Base-by-base conservation (phyloP, 768 basidiomycete genomes). In the Suillus placidus region DNA sequence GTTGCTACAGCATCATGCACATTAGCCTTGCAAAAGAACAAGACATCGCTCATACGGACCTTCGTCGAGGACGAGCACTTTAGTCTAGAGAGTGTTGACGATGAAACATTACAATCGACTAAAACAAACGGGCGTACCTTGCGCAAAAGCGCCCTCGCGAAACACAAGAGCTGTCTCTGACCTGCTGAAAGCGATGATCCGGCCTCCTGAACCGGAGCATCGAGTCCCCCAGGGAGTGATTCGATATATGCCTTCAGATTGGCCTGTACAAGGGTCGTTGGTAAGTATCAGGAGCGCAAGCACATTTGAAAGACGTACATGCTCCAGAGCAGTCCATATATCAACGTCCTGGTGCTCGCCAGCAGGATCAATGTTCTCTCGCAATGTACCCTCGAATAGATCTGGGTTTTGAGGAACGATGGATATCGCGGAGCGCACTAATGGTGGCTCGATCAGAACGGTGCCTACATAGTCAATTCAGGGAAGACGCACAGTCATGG, bases 61-160 rank as follows among this genome's bases (percentile, higher is more conserved):
- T 86, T 98, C 96, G 72, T 97, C 96, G n/a, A 98, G 81, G 1
- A 97, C 93, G 7, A 98, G 81, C 43, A 97, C 90, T 77, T 90
- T 95, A 20, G 92, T 88, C 87, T 91, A 65, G 61, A 40, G 40
- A 56, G 52, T 13, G 12, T 49, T 7, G 1, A 2, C 16, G 1
- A 12, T n/a, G 30, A 18, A 26, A 52, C 7, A 34, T 66, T n/a
- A 12, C 26, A 9, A 30, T 23, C 0, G 6, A 26, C n/a, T 4
- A 34, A 0, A 16, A 3, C 6, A 49, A 30, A 58, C 26, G 5
- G 3, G 61, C 76, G 57, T 69, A 87, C 89, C 81, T 93, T 91
- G 63, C 91, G 83, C 64, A 97, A 77, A 47, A 96, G 75, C 0
- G 95, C 95, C 61, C 95, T 79, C 1, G 95, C 92, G 72, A 97